Conservation (phyloP, 2,329 filamentous ascomycete genomes). For the Neoarthrinium moseri region DNA sequence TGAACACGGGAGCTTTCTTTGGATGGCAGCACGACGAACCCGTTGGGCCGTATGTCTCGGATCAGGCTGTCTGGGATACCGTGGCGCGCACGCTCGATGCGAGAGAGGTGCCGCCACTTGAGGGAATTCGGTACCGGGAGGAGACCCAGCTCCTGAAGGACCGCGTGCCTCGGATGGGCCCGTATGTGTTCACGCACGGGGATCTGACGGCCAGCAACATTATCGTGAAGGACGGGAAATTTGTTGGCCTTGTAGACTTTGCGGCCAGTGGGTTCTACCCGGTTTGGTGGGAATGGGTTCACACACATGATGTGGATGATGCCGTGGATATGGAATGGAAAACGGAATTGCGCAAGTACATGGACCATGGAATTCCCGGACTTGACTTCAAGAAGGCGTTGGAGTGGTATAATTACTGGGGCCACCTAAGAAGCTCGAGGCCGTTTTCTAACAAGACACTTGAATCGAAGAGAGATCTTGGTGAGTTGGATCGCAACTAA, state of each 20-base stretch:
- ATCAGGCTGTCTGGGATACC: not conserved
- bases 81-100: not conserved
- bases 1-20: not conserved
- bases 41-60: not conserved
- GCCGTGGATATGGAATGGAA: not conserved
- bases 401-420: slow-evolving; percentile 3
- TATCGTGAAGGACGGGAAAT: not conserved
- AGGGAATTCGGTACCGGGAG: no score
- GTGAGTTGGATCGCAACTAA: no score
- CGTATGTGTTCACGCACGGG: not conserved
- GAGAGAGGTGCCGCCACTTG: not conserved
- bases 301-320: not conserved
- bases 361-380: not conserved
- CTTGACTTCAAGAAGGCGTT: not conserved
- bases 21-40: not conserved
- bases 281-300: not conserved
- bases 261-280: not conserved
- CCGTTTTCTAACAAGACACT: no score
- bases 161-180: not conserved
- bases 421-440: not conserved
- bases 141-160: not conserved
- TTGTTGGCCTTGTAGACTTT: slow-evolving; percentile 1
- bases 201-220: not conserved
- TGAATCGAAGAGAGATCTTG: no score
- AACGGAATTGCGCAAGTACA: not conserved